phyloP scores from a whole-genome alignment of 2,329 filamentous ascomycete species.

The Ramularia endophylla region DNA sequence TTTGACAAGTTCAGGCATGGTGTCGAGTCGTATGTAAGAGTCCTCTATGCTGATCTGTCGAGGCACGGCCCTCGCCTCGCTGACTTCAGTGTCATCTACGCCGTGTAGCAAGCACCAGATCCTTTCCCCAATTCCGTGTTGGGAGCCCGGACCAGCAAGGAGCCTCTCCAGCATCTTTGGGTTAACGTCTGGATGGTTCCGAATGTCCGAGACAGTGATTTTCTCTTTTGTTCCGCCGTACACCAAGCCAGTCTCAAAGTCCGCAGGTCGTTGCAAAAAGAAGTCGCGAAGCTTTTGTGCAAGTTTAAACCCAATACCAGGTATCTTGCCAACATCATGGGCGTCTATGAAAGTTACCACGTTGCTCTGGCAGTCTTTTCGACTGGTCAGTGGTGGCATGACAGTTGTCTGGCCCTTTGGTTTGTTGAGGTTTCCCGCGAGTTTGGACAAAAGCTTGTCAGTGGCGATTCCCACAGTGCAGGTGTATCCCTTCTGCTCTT shows the following conservation, averaged over 20 bases:
- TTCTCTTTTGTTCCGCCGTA: slow-evolving; percentile 48
- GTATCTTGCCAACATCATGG: slow-evolving; percentile 72
- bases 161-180: slow-evolving; percentile 61
- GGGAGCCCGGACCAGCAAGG: slow-evolving; percentile 62
- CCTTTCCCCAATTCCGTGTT: slow-evolving; percentile 64
- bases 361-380: slow-evolving; percentile 38
- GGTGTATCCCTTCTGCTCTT: slow-evolving; percentile 74
- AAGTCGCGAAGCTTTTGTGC: slow-evolving; percentile 60
- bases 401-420: slow-evolving; percentile 82
- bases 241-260: slow-evolving; percentile 40
- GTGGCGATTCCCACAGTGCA: slow-evolving; percentile 83
- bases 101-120: slow-evolving; percentile 79
- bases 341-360: slow-evolving; percentile 65
- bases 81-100: slow-evolving; percentile 68
- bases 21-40: slow-evolving; percentile 70
- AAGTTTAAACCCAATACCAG: slow-evolving; percentile 79
- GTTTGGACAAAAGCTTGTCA: slow-evolving; percentile 78
- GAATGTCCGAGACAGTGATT: slow-evolving; percentile 61
- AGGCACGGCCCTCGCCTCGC: slow-evolving; percentile 64
- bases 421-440: slow-evolving; percentile 79
- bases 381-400: slow-evolving; percentile 48
- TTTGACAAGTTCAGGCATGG: slow-evolving; percentile 55
- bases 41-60: slow-evolving; percentile 93
- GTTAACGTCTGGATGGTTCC: slow-evolving; percentile 57
- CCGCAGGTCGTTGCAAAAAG: slow-evolving; percentile 45